A percentile compares a stretch with the other conserved stretches of the same genome.
Conservation (phyloP, 805 yeast species). For the Yamadazyma kitorensis region DNA sequence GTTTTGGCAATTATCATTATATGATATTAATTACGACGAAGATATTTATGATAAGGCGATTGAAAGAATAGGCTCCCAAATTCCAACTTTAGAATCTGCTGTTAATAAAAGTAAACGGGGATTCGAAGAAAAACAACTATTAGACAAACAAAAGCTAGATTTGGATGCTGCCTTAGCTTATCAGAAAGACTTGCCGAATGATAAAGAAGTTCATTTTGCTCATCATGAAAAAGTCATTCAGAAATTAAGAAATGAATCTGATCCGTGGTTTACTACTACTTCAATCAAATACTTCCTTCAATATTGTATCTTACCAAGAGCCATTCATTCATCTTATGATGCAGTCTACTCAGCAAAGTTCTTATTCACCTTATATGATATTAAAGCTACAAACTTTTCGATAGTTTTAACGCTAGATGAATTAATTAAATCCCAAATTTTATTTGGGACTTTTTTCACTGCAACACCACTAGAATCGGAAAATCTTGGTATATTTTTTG, state of each 20-base stretch:
- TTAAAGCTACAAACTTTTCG: slow-evolving; percentile 32
- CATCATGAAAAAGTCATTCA: slow-evolving; percentile 32
- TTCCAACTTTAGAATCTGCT: slow-evolving; percentile 6
- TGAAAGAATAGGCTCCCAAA: slow-evolving; percentile 28
- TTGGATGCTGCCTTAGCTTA: slow-evolving; percentile 19
- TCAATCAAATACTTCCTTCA: slow-evolving; percentile 44
- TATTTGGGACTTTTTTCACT: slow-evolving; percentile 62
- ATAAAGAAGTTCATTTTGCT: slow-evolving; percentile 42
- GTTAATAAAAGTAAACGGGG: slow-evolving; percentile 5
- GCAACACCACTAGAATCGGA: slow-evolving; percentile 78
- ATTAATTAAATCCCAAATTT: slow-evolving; percentile 46
- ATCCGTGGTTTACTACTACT: slow-evolving; percentile 39
- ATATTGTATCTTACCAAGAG: slow-evolving; percentile 70
- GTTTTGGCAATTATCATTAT: slow-evolving; percentile 74
- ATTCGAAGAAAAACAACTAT: slow-evolving; percentile 1
- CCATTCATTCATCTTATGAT: slow-evolving; percentile 76
- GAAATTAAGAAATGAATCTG: slow-evolving; percentile 25
- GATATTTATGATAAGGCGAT: slow-evolving; percentile 49
- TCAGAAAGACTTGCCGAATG: slow-evolving; percentile 28
- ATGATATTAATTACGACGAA: slow-evolving; percentile 61
- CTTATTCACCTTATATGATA: slow-evolving; percentile 47
- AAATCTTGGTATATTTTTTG: slow-evolving; percentile 71
- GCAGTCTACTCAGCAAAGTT: slow-evolving; percentile 70
- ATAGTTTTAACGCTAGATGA: slow-evolving; percentile 40
- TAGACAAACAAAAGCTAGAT: slow-evolving; percentile 25